phyloP scores from a whole-genome alignment of 2,329 filamentous ascomycete genomes.

The Cladobotryum mycophilum region DNA sequence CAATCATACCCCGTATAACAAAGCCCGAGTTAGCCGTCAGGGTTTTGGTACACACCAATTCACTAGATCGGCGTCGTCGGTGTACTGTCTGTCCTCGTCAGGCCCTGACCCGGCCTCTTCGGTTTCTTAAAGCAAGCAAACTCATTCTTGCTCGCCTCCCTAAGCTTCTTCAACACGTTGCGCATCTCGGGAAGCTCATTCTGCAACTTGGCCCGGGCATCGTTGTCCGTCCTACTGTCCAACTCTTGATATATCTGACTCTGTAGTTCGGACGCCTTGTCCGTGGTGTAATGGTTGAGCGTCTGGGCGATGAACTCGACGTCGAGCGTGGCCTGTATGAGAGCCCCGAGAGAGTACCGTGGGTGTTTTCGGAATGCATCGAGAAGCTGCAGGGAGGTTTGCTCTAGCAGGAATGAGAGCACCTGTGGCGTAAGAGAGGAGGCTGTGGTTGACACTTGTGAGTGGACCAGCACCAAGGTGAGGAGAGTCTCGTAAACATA shows the following conservation, averaged over 20 bases:
- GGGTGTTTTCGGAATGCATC: slow-evolving; percentile 65
- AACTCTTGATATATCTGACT: slow-evolving; percentile 88
- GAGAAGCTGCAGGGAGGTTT: slow-evolving; percentile 73
- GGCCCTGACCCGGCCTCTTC: slow-evolving; percentile 35
- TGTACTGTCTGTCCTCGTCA: slow-evolving; percentile 28
- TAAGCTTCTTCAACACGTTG: slow-evolving; percentile 72
- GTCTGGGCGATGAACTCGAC: slow-evolving; percentile 97
- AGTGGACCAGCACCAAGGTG: slow-evolving; percentile 82
- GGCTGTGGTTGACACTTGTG: slow-evolving; percentile 76
- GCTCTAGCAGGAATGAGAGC: slow-evolving; percentile 79
- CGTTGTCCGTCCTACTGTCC: slow-evolving; percentile 82
- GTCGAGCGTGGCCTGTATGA: slow-evolving; percentile 96
- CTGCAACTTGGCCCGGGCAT: slow-evolving; percentile 73
- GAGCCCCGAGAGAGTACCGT: slow-evolving; percentile 67
- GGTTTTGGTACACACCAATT: no score
- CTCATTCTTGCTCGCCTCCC: slow-evolving; percentile 76
- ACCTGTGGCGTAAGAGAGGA: slow-evolving; percentile 72
- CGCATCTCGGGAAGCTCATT: slow-evolving; percentile 87
- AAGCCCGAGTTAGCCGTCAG: no score
- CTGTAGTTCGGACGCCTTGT: slow-evolving; percentile 73
- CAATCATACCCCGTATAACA: no score
- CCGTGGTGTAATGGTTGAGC: slow-evolving; percentile 80
- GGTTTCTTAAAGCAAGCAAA: slow-evolving; percentile 78
- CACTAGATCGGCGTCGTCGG: slow-evolving; percentile 13
- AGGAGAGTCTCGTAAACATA: slow-evolving; percentile 89